phyloP scores from a whole-genome alignment of 2,329 filamentous ascomycete genomes.

The Hypomyces rosellus region DNA sequence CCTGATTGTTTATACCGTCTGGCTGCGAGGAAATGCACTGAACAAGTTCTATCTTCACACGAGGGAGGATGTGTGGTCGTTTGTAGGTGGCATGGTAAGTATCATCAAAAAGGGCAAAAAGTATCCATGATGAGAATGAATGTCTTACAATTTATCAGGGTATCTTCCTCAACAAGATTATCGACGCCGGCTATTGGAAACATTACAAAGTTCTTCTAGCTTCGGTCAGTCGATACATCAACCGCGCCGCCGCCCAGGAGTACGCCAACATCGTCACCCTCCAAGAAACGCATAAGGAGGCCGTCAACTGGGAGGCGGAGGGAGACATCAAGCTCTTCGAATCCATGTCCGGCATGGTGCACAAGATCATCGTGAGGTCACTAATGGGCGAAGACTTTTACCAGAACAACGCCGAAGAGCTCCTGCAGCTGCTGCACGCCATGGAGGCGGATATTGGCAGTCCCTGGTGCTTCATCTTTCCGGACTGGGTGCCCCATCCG shows the following conservation, averaged over 20 bases:
- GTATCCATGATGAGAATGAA: neutral
- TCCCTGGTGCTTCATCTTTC: slow-evolving; percentile 10
- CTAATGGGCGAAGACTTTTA: slow-evolving; percentile 18
- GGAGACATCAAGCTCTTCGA: slow-evolving; percentile 10
- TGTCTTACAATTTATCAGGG: slow-evolving; percentile 4
- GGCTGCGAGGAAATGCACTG: slow-evolving; percentile 8
- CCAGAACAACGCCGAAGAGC: slow-evolving; percentile 9
- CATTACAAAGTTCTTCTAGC: slow-evolving; percentile 8
- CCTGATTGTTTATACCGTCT: slow-evolving; percentile 10
- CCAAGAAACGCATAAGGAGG: slow-evolving; percentile 14
- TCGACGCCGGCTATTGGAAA: slow-evolving; percentile 12
- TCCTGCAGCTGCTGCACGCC: slow-evolving; percentile 11
- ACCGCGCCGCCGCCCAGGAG: slow-evolving; percentile 5
- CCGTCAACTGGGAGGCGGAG: slow-evolving; percentile 9
- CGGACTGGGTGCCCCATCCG: slow-evolving; percentile 13
- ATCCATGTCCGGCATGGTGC: slow-evolving; percentile 10
- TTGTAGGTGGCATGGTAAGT: slow-evolving; percentile 13
- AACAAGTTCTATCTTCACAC: slow-evolving; percentile 11
- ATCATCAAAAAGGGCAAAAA: neutral
- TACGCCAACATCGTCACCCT: slow-evolving; percentile 9
- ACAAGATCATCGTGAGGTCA: slow-evolving; percentile 11
- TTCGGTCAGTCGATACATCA: slow-evolving; percentile 13
- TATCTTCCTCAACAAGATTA: slow-evolving; percentile 15
- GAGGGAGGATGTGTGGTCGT: slow-evolving; percentile 13
- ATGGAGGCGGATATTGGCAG: slow-evolving; percentile 13